Base-by-base conservation (phyloP, 2,329 filamentous ascomycete species). In the Lachnellula arida region DNA sequence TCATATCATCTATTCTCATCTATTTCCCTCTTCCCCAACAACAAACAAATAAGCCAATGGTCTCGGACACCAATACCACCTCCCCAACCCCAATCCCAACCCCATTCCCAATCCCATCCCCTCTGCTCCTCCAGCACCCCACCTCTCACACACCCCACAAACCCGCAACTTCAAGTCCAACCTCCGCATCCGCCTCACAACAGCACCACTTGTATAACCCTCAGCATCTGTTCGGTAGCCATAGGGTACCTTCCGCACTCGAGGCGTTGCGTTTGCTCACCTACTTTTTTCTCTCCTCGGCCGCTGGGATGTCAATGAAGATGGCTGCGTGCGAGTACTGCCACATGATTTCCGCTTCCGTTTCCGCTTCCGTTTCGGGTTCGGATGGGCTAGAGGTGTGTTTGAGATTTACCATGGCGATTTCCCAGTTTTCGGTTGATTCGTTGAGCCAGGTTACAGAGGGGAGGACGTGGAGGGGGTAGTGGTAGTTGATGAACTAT, bases 301-400 rank as follows among this genome's bases (percentile, higher is more conserved):
- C 15, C 1, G 49, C 35, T 1, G 52, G 60, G 11, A 60, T 58
- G 5, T 59, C 50, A 12, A 60, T 53, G 12, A 61, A 51, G 7
- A 63, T 61, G 7, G 47, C 54, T 23, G 55, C 59, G 40, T 58
- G 51, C 0, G 53, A 59, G 46, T 62, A 65, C 9, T 55, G 39
- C 57, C 59, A 62, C 42, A 55, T 52, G n/a, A 62, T 12, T 3
- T 46, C 40, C 2, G 49, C 19, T 8, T 54, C 49, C 15, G 55
- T 58, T 3, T 49, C 19, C 5, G 9, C 37, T 14, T 15, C n/a
- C 5, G 15, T 9, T 19, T 46, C n/a, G 7, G 15, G 8, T 28
- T 46, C 22, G 15, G 6, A 8, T 52, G 44, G 23, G 39, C 35
- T 46, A 7, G 50, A 25, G 11, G 37, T 48, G 4, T 34, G n/a